Evolutionary conservation across 2,329 filamentous ascomycete species (phyloP).

Genomic region (Fusarium piperis): DNA sequence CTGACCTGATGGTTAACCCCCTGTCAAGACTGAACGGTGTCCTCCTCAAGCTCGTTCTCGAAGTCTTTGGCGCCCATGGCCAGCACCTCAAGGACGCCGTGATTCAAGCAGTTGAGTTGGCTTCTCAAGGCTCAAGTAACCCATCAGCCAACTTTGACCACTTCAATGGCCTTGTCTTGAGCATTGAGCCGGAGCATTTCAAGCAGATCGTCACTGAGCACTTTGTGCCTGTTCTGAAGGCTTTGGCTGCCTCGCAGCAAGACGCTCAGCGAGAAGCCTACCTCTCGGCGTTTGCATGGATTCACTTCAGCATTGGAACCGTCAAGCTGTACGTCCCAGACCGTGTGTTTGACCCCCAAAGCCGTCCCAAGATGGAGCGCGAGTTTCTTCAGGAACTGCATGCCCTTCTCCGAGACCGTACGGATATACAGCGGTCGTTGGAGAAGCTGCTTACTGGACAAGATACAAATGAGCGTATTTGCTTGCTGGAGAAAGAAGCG

Average conservation of each 20-base stretch:
- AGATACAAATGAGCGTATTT: slow-evolving; percentile 71
- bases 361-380: slow-evolving; percentile 72
- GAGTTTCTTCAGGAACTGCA: slow-evolving; percentile 66
- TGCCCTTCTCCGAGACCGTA: slow-evolving; percentile 62
- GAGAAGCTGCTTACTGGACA: slow-evolving; percentile 75
- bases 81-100: slow-evolving; percentile 44
- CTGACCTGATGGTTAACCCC: slow-evolving; percentile 61
- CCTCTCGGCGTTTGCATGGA: slow-evolving; percentile 69
- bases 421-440: slow-evolving; percentile 71
- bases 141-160: not conserved
- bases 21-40: slow-evolving; percentile 58
- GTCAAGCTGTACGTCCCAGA: slow-evolving; percentile 87
- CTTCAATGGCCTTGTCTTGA: slow-evolving; percentile 38
- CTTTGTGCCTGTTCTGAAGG: slow-evolving; percentile 58
- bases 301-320: slow-evolving; percentile 77
- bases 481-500: slow-evolving; percentile 71
- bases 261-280: slow-evolving; percentile 38
- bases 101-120: slow-evolving; percentile 39
- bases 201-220: slow-evolving; percentile 51
- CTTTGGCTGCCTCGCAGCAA: slow-evolving; percentile 48
- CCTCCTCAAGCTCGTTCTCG: slow-evolving; percentile 57
- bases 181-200: slow-evolving; percentile 50
- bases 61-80: slow-evolving; percentile 54
- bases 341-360: slow-evolving; percentile 83
- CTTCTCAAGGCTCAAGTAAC: slow-evolving; percentile 14